Base-by-base conservation (phyloP, 2,329 filamentous ascomycete species). In the Penicillium sp. region DNA sequence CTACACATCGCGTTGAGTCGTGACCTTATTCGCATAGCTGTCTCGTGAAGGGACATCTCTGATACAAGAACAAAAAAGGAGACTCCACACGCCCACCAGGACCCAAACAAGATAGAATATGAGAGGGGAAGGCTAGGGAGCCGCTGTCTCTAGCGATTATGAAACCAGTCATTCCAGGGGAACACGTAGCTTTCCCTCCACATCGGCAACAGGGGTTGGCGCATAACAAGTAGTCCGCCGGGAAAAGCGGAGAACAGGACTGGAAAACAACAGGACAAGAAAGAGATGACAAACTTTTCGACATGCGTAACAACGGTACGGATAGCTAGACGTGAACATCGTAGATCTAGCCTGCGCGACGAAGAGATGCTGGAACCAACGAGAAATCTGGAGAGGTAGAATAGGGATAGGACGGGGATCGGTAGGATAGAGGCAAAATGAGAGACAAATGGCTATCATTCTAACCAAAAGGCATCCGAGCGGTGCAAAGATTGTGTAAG, bases 271-370 rank as follows among this genome's bases (percentile, higher is more conserved):
- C 35, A 66, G 65, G 55, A 61, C 54, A 62, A 63, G 53, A 56
- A 61, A 60, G 59, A 67, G 64, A 66, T 63, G 65, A 64, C 53
- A 72, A 76, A 76, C 74, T 76, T 76, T 76, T 77, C 70, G 69
- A 73, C 74, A 67, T 73, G 73, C 68, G 73, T 66, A 68, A 72
- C 70, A 72, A 75, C 69, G 66, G 67, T 66, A 69, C 69, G 69
- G 67, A 70, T 66, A 68, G 74, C 72, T 71, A 75, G 71, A 72
- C 69, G 66, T 67, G 57, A 69, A 70, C 46, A 58, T 70, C 69
- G 62, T 56, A 66, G 63, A 71, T 68, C 69, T 70, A 73, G 71
- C 66, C 70, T 65, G 54, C 60, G 47, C 21, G 65, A 70, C 61
- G 65, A 67, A 44, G 47, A 61, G 45, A 56, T 51, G 53, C 52